phyloP scores from a whole-genome alignment of 306 rosid genomes.

The cucumber (Cucumis sativus) region Cucumber_9930_V3 NC_026660.2:4742001-4742500 shows the following conservation, averaged over 20 bases:
- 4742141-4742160: background rate
- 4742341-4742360: too few species aligned
- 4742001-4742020: background rate
- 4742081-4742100: background rate
- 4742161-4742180: background rate
- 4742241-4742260: too few species aligned
- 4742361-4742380: too few species aligned
- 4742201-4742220: too few species aligned
- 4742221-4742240: too few species aligned
- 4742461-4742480: background rate
- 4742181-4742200: too few species aligned
- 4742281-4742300: too few species aligned
- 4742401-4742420: background rate
- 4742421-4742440: background rate
- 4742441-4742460: background rate
- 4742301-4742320: too few species aligned
- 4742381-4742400: too few species aligned
- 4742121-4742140: background rate
- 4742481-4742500: background rate
- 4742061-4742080: background rate
- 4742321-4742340: too few species aligned
- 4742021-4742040: background rate
- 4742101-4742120: background rate
- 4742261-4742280: too few species aligned
- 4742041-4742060: background rate